These are phyloP conservation scores for Rhodotorula sp. DNA, from an alignment of 1,284 basidiomycete species.

Conservation along the genomic window DNA sequence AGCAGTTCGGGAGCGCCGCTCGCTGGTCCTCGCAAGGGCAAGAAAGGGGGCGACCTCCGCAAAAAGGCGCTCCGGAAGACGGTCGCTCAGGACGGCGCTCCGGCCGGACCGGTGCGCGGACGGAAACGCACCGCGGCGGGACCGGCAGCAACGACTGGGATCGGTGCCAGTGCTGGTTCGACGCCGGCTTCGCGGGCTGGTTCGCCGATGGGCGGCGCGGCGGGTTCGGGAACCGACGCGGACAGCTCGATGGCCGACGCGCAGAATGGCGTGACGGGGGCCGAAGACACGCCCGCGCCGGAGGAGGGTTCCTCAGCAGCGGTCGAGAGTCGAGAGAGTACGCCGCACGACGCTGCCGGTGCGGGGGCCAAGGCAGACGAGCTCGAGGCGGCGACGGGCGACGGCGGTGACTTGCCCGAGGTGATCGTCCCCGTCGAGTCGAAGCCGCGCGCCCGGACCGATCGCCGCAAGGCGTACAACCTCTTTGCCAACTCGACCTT, in stretches of 20 bases:
- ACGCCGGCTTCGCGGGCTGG: conserved; percentile 38
- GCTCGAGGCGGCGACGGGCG: conserved; percentile 3
- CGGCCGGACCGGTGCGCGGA: conserved; percentile 8
- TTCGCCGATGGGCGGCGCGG: conserved; percentile 11
- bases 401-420: conserved; percentile 29
- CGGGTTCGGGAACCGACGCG: not conserved
- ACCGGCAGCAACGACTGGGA: conserved; percentile 2
- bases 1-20: not conserved
- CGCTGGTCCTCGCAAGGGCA: conserved; percentile 44
- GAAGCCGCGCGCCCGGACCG: conserved; percentile 46
- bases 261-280: conserved; percentile 7
- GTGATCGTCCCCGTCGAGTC: conserved; percentile 49
- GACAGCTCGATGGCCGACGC: conserved; percentile 19
- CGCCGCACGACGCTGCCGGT: not conserved
- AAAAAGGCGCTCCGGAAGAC: conserved; percentile 68
- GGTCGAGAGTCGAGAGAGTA: conserved; percentile 21
- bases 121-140: conserved; percentile 14
- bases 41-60: conserved; percentile 66
- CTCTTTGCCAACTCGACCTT: conserved; percentile 93
- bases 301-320: not conserved
- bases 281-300: conserved; percentile 20
- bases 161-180: conserved; percentile 34
- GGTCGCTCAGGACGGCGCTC: conserved; percentile 5
- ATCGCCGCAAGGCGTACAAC: conserved; percentile 46
- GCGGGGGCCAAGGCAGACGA: conserved; percentile 23